Evolutionary conservation across 768 basidiomycete genomes (phyloP).

Genomic region (Coprinellus aureogranulatus): DNA sequence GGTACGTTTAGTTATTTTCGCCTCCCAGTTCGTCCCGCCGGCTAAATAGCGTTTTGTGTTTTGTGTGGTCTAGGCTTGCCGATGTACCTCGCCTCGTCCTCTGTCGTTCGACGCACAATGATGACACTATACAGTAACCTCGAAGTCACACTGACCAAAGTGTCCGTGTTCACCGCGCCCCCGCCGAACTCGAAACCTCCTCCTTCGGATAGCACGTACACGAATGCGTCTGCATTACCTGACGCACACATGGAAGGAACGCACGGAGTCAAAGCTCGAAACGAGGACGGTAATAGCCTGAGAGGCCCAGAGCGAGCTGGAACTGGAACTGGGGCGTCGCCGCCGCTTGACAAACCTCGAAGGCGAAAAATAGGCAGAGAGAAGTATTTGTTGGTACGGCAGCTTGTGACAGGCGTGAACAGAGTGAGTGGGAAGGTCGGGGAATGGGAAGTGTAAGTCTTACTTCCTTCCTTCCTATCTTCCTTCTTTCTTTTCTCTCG

Average conservation of each 20-base stretch:
- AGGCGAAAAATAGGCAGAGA: conserved; percentile 39
- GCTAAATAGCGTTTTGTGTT: not conserved
- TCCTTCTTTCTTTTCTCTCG: not conserved
- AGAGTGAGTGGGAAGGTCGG: conserved; percentile 60
- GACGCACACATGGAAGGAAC: too few species aligned
- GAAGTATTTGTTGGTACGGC: conserved; percentile 55
- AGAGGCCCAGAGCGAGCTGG: too few species aligned
- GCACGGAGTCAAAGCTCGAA: too few species aligned
- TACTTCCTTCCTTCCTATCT: conserved; percentile 2
- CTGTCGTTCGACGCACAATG: conserved; percentile 69
- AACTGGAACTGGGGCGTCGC: too few species aligned
- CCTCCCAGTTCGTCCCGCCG: too few species aligned
- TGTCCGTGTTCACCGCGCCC: conserved; percentile 36
- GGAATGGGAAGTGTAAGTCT: conserved; percentile 75
- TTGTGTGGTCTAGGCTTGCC: conserved; percentile 50
- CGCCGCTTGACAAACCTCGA: conserved; percentile 12
- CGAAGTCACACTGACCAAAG: conserved; percentile 50
- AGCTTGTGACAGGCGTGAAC: conserved; percentile 54
- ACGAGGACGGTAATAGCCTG: too few species aligned
- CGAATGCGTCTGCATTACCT: too few species aligned
- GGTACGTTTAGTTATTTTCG: conserved; percentile 40
- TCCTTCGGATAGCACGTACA: not conserved
- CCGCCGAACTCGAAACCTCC: too few species aligned
- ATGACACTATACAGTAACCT: conserved; percentile 73
- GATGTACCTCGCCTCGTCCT: conserved; percentile 68